Conservation (phyloP, 768 basidiomycete species). For the Butyriboletus loyo region DNA sequence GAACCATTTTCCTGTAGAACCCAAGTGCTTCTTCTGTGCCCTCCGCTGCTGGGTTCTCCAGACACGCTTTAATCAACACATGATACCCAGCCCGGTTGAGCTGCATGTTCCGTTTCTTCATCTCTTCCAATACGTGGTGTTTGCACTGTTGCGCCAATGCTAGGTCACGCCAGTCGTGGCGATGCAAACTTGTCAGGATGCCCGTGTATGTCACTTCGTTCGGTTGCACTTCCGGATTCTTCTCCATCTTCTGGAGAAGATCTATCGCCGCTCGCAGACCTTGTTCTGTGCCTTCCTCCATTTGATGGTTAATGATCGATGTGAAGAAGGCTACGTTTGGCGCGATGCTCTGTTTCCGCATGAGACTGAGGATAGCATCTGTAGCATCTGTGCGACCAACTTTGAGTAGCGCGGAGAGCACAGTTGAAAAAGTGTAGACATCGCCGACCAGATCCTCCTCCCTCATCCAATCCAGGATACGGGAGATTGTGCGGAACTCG, state of each 20-base stretch:
- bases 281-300: constrained; percentile 51
- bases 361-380: constrained; percentile 60
- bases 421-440: constrained; percentile 81
- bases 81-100: constrained; percentile 72
- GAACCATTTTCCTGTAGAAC: constrained; percentile 61
- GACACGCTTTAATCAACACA: constrained; percentile 65
- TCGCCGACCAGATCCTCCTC: constrained; percentile 61
- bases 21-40: constrained; percentile 54
- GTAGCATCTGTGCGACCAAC: constrained; percentile 66
- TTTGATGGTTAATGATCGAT: constrained; percentile 73
- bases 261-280: constrained; percentile 62
- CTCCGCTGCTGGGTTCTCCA: constrained; percentile 48
- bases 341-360: constrained; percentile 70
- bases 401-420: constrained; percentile 74
- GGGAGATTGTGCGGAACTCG: constrained; percentile 61
- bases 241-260: constrained; percentile 77
- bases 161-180: constrained; percentile 49
- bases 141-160: constrained; percentile 45
- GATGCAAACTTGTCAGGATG: constrained; percentile 70
- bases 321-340: constrained; percentile 78
- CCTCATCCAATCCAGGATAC: constrained; percentile 56
- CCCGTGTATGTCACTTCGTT: constrained; percentile 85
- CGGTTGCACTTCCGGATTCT: constrained; percentile 45
- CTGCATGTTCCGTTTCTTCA: constrained; percentile 52
- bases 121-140: constrained; percentile 50